Base-by-base conservation (phyloP, 2,329 filamentous ascomycete species). In the Exophiala lecanii-corni region DNA sequence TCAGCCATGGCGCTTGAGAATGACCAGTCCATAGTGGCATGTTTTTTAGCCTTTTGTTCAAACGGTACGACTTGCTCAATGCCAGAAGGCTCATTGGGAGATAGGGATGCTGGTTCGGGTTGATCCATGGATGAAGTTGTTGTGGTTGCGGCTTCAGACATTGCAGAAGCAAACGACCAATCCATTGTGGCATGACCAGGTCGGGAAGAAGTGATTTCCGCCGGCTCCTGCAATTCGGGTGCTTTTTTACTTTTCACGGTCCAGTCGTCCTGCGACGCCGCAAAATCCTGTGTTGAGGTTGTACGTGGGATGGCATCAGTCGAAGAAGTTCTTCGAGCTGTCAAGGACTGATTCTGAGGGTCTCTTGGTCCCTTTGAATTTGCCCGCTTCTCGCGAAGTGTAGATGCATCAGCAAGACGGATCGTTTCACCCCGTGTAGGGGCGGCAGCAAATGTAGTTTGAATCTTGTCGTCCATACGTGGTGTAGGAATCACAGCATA, bases 361-460 rank as follows among this genome's bases (percentile, higher is more conserved):
- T 66, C 67, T 62, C 64, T 31, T 59, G 65, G 37, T 58, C 56
- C 33, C 35, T 74, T 65, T 39, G 69, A 64, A 54, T 72, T 73
- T 18, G 71, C 69, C 32, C 73, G 67, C 43, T 72, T 76, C 12
- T 77, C 76, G 45, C 71, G 73, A 40, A 81, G 67, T 1, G 78
- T 81, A 31, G 76, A 69, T 5, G 71, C 65, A 55, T 74, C 66
- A 13, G 71, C 66, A 39, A 75, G 62, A 52, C 75, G 66, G 56
- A 75, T 71, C 13, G 64, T 63, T 21, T 74, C 70, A 35, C 72
- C 68, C 45, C 49, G 52, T 37, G 43, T 31, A 5, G 52, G 48
- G 6, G 70, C 67, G 6, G 73, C 70, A 25, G 74, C 67, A 31
- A 50, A 56, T 16, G 70, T 64, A 36, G 75, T 63, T 55, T 75